Percentiles rank a stretch among this genome's conserved stretches.
Evolutionary conservation across 805 yeast genomes (phyloP).

Genomic region (Kregervanrija fluxuum): DNA sequence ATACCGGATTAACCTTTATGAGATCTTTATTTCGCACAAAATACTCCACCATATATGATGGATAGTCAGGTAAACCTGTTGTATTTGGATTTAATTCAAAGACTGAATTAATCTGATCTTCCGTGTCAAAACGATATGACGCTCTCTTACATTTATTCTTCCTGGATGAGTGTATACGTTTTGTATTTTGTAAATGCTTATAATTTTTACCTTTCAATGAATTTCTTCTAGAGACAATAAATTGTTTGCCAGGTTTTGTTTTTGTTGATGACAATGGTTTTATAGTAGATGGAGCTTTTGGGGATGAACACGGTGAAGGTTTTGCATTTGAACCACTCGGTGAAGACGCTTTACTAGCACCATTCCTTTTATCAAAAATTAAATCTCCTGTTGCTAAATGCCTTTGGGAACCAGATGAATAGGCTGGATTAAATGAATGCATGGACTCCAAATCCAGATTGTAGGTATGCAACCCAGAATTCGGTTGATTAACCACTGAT

Average conservation of each 20-base stretch:
- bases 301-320: too few relatives aligned
- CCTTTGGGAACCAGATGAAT: too few relatives aligned
- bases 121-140: conserved; percentile 1
- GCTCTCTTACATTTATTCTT: conserved; percentile 4
- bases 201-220: conserved; percentile 5
- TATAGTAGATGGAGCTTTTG: conserved; percentile 2
- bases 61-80: conserved; percentile 6
- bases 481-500: too few relatives aligned
- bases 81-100: conserved; percentile 4
- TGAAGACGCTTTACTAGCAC: too few relatives aligned
- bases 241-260: conserved; percentile 2
- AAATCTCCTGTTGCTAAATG: too few relatives aligned
- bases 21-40: conserved; percentile 8
- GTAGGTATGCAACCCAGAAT: too few relatives aligned
- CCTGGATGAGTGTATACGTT: neutral
- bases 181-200: neutral
- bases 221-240: conserved; percentile 7
- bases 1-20: conserved; percentile 8
- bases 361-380: too few relatives aligned
- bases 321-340: too few relatives aligned
- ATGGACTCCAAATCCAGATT: too few relatives aligned
- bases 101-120: conserved; percentile 7
- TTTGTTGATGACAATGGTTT: conserved; percentile 1
- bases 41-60: conserved; percentile 11
- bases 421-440: too few relatives aligned